Conservation (phyloP, 495 filamentous ascomycete species). For the Aspergillus sclerotioniger region DNA sequence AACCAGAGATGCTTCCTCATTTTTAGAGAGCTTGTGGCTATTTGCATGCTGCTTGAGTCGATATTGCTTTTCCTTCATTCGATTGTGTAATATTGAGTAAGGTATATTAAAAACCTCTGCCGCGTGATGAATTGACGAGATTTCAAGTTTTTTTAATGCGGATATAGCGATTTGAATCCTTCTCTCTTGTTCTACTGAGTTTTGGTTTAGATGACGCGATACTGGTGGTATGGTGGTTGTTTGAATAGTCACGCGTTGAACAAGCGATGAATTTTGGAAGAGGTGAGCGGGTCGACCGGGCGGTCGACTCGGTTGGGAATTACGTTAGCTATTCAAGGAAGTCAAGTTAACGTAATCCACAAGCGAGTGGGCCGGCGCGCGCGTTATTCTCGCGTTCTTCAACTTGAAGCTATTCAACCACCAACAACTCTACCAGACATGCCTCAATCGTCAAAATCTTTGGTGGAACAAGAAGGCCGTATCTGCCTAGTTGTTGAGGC, state of each 20-base stretch:
- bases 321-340: no score
- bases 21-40: slow-evolving; percentile 22
- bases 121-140: slow-evolving; percentile 7
- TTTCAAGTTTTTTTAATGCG: slow-evolving; percentile 8
- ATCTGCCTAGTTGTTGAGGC: no score
- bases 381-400: no score
- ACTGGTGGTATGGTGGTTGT: slow-evolving; percentile 16
- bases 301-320: background rate
- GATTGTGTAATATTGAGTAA: background rate
- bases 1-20: slow-evolving; percentile 23
- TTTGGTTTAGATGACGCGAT: slow-evolving; percentile 4
- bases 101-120: slow-evolving; percentile 12
- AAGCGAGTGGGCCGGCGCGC: no score
- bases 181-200: slow-evolving; percentile 14
- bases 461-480: no score
- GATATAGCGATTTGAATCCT: slow-evolving; percentile 12
- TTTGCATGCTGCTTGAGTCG: slow-evolving; percentile 12
- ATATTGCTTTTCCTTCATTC: background rate
- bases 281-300: background rate
- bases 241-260: slow-evolving; percentile 5
- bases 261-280: background rate
- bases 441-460: no score
- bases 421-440: no score
- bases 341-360: no score
- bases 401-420: no score